A percentile compares a stretch with the other conserved stretches of the same genome.
phyloP scores from a whole-genome alignment of 129 eudicot genomes.

The Lactuca sativa region DNA sequence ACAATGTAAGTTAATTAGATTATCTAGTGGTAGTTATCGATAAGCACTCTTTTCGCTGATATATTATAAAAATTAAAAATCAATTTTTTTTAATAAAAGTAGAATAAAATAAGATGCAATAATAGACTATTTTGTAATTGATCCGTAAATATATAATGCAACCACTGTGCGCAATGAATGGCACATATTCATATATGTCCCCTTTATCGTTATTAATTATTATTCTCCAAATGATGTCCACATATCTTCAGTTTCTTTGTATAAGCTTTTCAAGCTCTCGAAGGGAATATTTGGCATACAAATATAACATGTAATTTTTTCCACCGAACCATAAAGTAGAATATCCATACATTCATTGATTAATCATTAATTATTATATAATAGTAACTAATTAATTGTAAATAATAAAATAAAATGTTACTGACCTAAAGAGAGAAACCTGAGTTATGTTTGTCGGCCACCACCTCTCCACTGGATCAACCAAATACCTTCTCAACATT shows the following conservation, averaged over 20 bases:
- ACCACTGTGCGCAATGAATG: background rate
- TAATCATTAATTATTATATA: background rate
- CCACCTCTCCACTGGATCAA: conserved; percentile 98
- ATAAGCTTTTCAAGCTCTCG: conserved; percentile 2
- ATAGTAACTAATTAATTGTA: background rate
- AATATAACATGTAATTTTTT: conserved; percentile 8
- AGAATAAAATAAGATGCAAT: too few relatives aligned
- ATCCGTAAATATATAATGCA: too few relatives aligned
- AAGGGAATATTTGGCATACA: conserved; percentile 12
- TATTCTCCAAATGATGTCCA: conserved; percentile 15
- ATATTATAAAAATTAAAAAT: too few relatives aligned
- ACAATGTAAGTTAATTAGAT: too few relatives aligned
- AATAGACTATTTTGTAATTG: too few relatives aligned
- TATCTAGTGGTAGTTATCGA: too few relatives aligned
- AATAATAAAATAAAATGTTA: background rate
- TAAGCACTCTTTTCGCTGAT: too few relatives aligned
- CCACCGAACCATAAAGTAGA: conserved; percentile 10
- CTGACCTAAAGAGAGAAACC: conserved; percentile 78
- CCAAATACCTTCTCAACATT: conserved; percentile 78
- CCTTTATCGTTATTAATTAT: background rate
- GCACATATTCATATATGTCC: conserved; percentile 11
- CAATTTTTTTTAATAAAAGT: too few relatives aligned
- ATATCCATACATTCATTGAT: background rate
- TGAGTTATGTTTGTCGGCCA: conserved; percentile 91
- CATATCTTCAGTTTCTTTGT: background rate